Evolutionary conservation across 805 yeast species (phyloP), one percentile per base, ranked within the genome.

Genomic region (Nakazawaea wyomingensis): DNA sequence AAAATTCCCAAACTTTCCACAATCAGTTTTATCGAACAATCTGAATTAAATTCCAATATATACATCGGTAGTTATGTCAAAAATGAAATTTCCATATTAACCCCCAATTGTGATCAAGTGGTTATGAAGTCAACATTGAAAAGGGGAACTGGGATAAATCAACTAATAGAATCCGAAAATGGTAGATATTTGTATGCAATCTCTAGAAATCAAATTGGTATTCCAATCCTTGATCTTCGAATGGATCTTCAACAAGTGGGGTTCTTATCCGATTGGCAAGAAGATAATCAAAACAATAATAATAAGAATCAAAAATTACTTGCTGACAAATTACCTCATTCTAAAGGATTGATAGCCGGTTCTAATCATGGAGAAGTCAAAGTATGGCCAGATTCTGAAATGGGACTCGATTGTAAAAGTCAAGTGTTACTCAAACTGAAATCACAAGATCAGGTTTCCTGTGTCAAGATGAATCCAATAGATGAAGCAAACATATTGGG

Each of bases 221-320:
- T 69, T 18, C 58, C 58, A 4, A 51, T 69, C 3, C 43, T 66
- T 10, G 76, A 69, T 44, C 30, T 51, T 3, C 45, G 76, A 22
- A 57, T 61, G 65, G 30, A 45, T 50, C 21, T 51, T 48, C 1
- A 34, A 34, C 28, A 38, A 51, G 47, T 48, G 4, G 40, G 44
- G 3, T 24, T 37, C 0, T 44, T 52, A 19, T 4, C 21, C 1
- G 46, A 49, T 5, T 39, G 42, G 34, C 48, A 43, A 9, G 29
- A n/a, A n/a, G n/a, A n/a, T n/a, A n/a, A n/a, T n/a, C n/a, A n/a
- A n/a, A n/a, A n/a, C n/a, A n/a, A n/a, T n/a, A n/a, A n/a, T n/a
- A 32, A 43, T 24, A 53, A 53, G 8, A 48, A 51, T 30, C 63
- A 59, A 39, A 49, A 59, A 35, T 42, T 54, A 4, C 46, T 29